phyloP scores from a whole-genome alignment of 108 stramenopile species.

The Cylindrotheca closterium region DNA sequence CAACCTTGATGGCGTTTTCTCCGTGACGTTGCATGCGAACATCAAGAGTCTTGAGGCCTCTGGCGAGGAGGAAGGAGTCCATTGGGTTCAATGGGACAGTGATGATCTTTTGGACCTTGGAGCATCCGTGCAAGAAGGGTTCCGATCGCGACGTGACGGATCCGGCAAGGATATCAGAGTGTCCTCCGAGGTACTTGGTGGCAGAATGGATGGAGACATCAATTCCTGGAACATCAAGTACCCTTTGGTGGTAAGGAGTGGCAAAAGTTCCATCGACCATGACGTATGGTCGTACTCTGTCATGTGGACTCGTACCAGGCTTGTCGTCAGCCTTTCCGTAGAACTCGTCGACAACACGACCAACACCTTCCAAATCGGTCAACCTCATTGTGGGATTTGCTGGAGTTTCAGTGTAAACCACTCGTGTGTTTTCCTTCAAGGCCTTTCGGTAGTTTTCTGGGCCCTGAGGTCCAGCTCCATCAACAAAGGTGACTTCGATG shows the following conservation, averaged over 20 bases:
- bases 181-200: slow-evolving; percentile 92
- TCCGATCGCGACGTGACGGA: slow-evolving; percentile 65
- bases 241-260: slow-evolving; percentile 88
- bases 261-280: slow-evolving; percentile 95
- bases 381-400: slow-evolving; percentile 89
- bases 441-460: slow-evolving; percentile 38
- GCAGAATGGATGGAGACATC: slow-evolving; percentile 83
- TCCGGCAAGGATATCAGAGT: slow-evolving; percentile 88
- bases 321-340: slow-evolving; percentile 39
- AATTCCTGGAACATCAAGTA: slow-evolving; percentile 82
- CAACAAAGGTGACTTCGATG: slow-evolving; percentile 51
- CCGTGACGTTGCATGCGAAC: slow-evolving; percentile 67
- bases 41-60: slow-evolving; percentile 88
- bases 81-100: slow-evolving; percentile 82
- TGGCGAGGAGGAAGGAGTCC: slow-evolving; percentile 82
- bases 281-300: slow-evolving; percentile 34
- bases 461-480: slow-evolving; percentile 29
- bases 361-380: slow-evolving; percentile 78
- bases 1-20: slow-evolving; percentile 63
- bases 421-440: slow-evolving; percentile 50
- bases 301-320: slow-evolving; percentile 11
- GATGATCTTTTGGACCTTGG: slow-evolving; percentile 79
- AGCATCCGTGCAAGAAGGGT: slow-evolving; percentile 48
- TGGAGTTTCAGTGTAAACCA: slow-evolving; percentile 89
- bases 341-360: slow-evolving; percentile 50